Evolutionary conservation across 2,329 filamentous ascomycete genomes (phyloP).

Genomic region (Monilinia polystroma): DNA sequence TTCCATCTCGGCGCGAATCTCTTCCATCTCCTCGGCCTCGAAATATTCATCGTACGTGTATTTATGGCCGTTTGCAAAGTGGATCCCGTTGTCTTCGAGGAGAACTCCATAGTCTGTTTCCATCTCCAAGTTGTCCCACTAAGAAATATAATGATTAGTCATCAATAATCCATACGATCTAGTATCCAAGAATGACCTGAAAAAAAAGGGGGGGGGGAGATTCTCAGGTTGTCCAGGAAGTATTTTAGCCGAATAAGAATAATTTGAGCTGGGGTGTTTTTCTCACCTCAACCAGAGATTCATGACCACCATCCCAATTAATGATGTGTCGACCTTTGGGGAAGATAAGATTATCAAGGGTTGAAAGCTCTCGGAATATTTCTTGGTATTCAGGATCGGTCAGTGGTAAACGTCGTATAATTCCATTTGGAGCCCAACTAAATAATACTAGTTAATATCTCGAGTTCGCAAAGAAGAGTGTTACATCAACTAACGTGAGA

Average conservation of each 20-base stretch:
- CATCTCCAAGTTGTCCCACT: neutral
- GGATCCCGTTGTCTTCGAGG: neutral
- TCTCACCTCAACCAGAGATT: neutral
- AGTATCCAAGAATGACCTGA: neutral
- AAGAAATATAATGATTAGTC: neutral
- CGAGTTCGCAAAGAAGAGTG: neutral
- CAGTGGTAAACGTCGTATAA: constrained; percentile 6
- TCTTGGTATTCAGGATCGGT: neutral
- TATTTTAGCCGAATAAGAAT: neutral
- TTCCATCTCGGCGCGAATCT: neutral
- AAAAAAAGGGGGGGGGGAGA: too few relatives aligned
- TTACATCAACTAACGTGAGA: neutral
- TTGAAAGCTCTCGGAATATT: neutral
- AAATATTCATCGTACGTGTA: neutral
- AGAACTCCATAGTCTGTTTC: neutral
- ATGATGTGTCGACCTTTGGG: neutral
- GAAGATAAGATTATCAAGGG: neutral
- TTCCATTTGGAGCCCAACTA: constrained; percentile 8
- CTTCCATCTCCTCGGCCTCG: neutral
- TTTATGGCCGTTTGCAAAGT: neutral
- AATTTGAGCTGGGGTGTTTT: neutral
- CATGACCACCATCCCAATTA: neutral
- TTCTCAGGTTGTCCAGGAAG: too few relatives aligned
- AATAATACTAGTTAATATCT: neutral
- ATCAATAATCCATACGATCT: neutral